Base-by-base conservation (phyloP, 1,284 basidiomycete species). In the Takashimella tepidaria region DNA sequence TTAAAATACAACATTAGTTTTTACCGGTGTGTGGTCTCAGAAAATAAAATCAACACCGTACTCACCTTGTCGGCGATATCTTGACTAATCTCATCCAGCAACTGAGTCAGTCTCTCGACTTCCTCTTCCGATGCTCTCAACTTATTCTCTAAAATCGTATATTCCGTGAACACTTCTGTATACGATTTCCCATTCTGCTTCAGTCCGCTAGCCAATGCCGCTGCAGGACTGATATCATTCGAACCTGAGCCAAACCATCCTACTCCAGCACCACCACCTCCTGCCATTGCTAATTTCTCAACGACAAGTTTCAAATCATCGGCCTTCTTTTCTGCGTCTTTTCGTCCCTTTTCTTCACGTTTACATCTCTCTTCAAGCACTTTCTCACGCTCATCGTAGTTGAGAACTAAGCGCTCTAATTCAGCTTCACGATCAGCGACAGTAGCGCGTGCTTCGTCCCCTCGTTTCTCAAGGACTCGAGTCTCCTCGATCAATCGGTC, bases 31-130 rank as follows among this genome's bases (percentile, higher is more conserved):
- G 21, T 3, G 19, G 16, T 11, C 12, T 4, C n/a, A 25, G 3
- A 19, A 12, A 22, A 1, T 3, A 19, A 21, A 52, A 27, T 6
- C 5, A 16, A 37, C 16, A 22, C 13, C 26, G 40, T 51, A 45
- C 86, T 56, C 67, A 93, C 91, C 69, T 89, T 79, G 76, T 95
- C 91, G 67, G 90, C 85, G 54, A 96, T 89, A 74, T 95, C 88
- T 51, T 72, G 67, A 44, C 75, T 64, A 44, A 80, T 76, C 55
- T 75, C 74, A 25, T 75, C 66, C 56, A 80, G 12, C 41, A 88
- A 85, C 26, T 83, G 81, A 50, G 89, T 86, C 80, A 97, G 85
- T 45, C 88, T 83, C 57, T 85, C 83, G 51, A 85, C 87, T 75
- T 97, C 89, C 1, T 83, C 80, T 51, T 82, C 84, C 70, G 92